Evolutionary conservation across 331 rosid species (phyloP).

Genomic region (Erythrophleum ivorense): DNA sequence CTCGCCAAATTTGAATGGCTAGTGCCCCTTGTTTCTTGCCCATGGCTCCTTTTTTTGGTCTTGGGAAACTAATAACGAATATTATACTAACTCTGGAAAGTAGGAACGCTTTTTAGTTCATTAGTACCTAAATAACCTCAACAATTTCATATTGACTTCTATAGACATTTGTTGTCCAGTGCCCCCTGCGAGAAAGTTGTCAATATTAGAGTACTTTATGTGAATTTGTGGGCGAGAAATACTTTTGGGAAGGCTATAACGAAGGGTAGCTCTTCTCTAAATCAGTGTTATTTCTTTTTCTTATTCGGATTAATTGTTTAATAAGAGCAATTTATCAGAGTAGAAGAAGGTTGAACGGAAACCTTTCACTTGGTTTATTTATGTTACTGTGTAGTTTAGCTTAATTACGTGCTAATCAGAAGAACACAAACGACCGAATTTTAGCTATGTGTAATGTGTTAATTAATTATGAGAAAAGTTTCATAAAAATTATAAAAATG

Average conservation of each 20-base stretch:
- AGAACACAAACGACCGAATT: too few relatives aligned
- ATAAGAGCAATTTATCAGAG: background rate
- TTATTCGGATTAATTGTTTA: background rate
- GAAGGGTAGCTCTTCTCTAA: too few relatives aligned
- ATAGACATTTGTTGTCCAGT: background rate
- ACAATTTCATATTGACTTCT: background rate
- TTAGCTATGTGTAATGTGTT: too few relatives aligned
- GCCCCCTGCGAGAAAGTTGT: too few relatives aligned
- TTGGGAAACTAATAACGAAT: slow-evolving; percentile 26
- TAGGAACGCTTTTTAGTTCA: slow-evolving; percentile 34
- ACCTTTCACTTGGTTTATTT: background rate
- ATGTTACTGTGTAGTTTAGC: too few relatives aligned
- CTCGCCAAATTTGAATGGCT: slow-evolving; percentile 40
- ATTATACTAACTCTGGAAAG: slow-evolving; percentile 21
- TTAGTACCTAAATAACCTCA: background rate
- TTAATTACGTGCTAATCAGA: too few relatives aligned
- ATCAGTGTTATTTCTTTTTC: background rate
- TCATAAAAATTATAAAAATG: background rate
- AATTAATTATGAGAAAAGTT: too few relatives aligned
- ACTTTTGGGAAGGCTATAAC: too few relatives aligned
- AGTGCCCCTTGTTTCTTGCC: slow-evolving; percentile 47
- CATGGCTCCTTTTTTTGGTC: slow-evolving; percentile 34
- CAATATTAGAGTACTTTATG: too few relatives aligned
- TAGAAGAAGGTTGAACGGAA: background rate
- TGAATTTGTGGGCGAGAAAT: too few relatives aligned